Evolutionary conservation across 2,329 filamentous ascomycete species (phyloP).

Genomic region (Alternaria ethzedia): DNA sequence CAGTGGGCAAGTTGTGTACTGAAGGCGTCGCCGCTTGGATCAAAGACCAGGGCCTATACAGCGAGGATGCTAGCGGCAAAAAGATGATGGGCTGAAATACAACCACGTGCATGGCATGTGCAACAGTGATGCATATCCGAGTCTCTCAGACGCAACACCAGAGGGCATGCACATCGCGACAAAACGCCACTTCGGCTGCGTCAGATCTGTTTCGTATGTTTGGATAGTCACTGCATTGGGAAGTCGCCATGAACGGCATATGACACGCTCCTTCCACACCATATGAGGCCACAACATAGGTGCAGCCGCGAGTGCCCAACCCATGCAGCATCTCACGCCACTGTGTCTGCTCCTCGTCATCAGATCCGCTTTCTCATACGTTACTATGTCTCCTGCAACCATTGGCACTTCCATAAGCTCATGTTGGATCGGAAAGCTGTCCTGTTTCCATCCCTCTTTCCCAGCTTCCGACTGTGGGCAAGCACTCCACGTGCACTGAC

Average conservation of each 20-base stretch:
- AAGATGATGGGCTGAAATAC: slow-evolving; percentile 47
- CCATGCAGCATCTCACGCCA: background rate
- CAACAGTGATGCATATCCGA: background rate
- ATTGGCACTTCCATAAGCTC: background rate
- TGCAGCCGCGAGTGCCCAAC: background rate
- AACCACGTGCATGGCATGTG: background rate
- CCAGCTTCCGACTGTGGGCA: background rate
- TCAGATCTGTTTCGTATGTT: background rate
- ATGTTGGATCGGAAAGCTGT: too few species aligned
- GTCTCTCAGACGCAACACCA: background rate
- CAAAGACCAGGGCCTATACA: slow-evolving; percentile 63
- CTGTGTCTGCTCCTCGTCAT: background rate
- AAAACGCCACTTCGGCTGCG: background rate
- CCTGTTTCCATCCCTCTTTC: background rate
- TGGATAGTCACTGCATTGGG: background rate
- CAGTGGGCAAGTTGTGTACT: slow-evolving; percentile 63
- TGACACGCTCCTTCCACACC: background rate
- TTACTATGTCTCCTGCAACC: background rate
- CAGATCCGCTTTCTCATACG: background rate
- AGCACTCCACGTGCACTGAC: slow-evolving; percentile 4
- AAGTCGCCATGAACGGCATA: background rate
- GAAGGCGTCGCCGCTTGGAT: slow-evolving; percentile 65
- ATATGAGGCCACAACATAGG: background rate
- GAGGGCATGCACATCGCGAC: background rate
- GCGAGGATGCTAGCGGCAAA: slow-evolving; percentile 43